Conservation (phyloP, 805 yeast species). For the Kluyveromyces nonfermentans region DNA sequence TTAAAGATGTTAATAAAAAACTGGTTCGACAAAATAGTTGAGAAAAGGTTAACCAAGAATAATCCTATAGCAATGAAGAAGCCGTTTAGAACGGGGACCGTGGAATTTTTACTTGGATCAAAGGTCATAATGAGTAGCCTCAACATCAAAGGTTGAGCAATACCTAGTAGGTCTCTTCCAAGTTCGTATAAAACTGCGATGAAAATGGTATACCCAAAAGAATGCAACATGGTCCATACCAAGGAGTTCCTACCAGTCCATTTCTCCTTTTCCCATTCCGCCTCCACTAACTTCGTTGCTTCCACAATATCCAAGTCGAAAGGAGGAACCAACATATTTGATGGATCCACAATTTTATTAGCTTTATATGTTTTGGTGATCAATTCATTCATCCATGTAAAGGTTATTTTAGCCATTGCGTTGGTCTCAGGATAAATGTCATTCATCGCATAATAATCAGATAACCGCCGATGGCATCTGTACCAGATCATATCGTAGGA, state of each 20-base stretch:
- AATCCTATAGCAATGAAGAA: slow-evolving; percentile 51
- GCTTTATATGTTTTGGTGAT: slow-evolving; percentile 32
- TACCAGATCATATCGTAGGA: slow-evolving; percentile 31
- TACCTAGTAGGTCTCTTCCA: slow-evolving; percentile 31
- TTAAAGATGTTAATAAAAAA: slow-evolving; percentile 49
- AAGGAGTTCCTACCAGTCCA: slow-evolving; percentile 25
- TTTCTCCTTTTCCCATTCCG: slow-evolving; percentile 31
- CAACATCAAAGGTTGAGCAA: slow-evolving; percentile 50
- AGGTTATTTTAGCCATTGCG: slow-evolving; percentile 33
- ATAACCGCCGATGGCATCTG: slow-evolving; percentile 34
- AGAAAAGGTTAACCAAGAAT: slow-evolving; percentile 51
- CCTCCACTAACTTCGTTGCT: slow-evolving; percentile 24
- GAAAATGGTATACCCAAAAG: slow-evolving; percentile 32
- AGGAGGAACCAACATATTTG: slow-evolving; percentile 37
- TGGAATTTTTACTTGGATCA: slow-evolving; percentile 17
- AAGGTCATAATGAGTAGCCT: slow-evolving; percentile 41
- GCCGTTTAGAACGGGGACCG: slow-evolving; percentile 49
- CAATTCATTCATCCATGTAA: slow-evolving; percentile 40
- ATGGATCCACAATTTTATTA: slow-evolving; percentile 32
- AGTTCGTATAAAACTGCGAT: slow-evolving; percentile 32
- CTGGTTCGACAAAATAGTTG: slow-evolving; percentile 59
- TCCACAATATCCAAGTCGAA: slow-evolving; percentile 28
- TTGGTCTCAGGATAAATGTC: slow-evolving; percentile 23
- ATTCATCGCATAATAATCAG: slow-evolving; percentile 26
- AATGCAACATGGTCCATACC: slow-evolving; percentile 28